phyloP scores from a whole-genome alignment of 805 yeast genomes.

The Blastobotrys americana region DNA sequence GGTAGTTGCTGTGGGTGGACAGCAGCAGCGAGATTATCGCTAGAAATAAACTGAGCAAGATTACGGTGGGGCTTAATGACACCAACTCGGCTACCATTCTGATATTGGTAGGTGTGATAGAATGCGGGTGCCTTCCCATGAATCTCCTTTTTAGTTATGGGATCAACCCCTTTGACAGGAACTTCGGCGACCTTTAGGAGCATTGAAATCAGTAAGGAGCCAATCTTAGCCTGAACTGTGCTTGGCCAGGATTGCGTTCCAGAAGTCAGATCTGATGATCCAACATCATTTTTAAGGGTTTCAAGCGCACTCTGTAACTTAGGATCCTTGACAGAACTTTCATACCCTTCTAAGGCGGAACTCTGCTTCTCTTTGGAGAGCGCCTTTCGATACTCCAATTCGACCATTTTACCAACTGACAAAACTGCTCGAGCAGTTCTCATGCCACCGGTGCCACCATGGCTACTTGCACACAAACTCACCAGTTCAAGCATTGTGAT shows the following conservation, averaged over 20 bases:
- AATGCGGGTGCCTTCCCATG: conserved; percentile 82
- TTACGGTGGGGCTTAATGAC: conserved; percentile 68
- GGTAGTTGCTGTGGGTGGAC: conserved; percentile 82
- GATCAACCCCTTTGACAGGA: conserved; percentile 72
- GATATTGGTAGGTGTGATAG: conserved; percentile 78
- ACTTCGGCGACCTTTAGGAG: conserved; percentile 78
- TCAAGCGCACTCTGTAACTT: conserved; percentile 35
- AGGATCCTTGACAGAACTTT: conserved; percentile 27
- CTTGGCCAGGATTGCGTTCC: conserved; percentile 43
- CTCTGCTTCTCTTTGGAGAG: conserved; percentile 7
- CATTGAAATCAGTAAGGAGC: conserved; percentile 68
- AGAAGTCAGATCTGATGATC: conserved; percentile 31
- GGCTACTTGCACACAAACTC: conserved; percentile 57
- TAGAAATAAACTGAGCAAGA: conserved; percentile 58
- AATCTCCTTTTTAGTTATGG: conserved; percentile 61
- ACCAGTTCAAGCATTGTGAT: conserved; percentile 77
- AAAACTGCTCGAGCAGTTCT: conserved; percentile 75
- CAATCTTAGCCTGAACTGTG: conserved; percentile 59
- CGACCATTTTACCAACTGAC: conserved; percentile 76
- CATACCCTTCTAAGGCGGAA: conserved; percentile 46
- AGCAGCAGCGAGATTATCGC: conserved; percentile 57
- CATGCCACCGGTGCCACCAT: conserved; percentile 71
- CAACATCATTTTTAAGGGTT: conserved; percentile 29
- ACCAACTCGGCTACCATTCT: conserved; percentile 73
- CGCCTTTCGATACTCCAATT: conserved; percentile 55